phyloP scores from a whole-genome alignment of 1,284 basidiomycete species.

The Trametes pubescens region DNA sequence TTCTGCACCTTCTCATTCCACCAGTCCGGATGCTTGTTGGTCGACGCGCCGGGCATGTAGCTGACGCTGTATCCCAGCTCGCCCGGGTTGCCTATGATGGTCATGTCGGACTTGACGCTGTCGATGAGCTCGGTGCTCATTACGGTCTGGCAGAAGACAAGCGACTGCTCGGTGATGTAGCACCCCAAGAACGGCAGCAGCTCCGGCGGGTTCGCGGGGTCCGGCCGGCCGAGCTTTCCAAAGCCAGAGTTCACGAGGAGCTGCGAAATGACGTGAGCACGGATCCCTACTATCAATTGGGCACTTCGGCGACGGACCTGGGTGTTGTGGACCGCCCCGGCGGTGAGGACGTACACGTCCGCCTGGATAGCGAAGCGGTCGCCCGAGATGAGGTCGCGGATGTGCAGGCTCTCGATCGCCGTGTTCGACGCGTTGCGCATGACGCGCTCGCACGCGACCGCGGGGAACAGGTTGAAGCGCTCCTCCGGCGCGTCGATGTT shows the following conservation, averaged over 20 bases:
- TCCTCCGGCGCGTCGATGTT: slow-evolving; percentile 24
- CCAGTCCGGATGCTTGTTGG: slow-evolving; percentile 29
- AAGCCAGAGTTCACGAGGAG: slow-evolving; percentile 35
- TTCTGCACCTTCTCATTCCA: slow-evolving; percentile 47
- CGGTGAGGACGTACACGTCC: slow-evolving; percentile 34
- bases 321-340: slow-evolving; percentile 36
- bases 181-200: slow-evolving; percentile 26
- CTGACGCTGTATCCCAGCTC: slow-evolving; percentile 22
- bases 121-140: slow-evolving; percentile 13
- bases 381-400: slow-evolving; percentile 24
- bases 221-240: not conserved
- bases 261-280: slow-evolving; percentile 12
- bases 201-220: not conserved
- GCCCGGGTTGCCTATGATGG: slow-evolving; percentile 2
- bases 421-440: slow-evolving; percentile 3
- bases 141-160: slow-evolving; percentile 19
- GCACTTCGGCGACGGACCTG: slow-evolving; percentile 25
- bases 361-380: slow-evolving; percentile 19
- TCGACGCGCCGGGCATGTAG: slow-evolving; percentile 10
- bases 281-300: no score
- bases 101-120: slow-evolving; percentile 11
- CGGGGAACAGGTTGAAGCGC: slow-evolving; percentile 31
- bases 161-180: slow-evolving; percentile 39
- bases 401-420: slow-evolving; percentile 20
- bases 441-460: slow-evolving; percentile 6